phyloP scores from a whole-genome alignment of 2,329 filamentous ascomycete species.

The Colletotrichum nymphaeae region DNA sequence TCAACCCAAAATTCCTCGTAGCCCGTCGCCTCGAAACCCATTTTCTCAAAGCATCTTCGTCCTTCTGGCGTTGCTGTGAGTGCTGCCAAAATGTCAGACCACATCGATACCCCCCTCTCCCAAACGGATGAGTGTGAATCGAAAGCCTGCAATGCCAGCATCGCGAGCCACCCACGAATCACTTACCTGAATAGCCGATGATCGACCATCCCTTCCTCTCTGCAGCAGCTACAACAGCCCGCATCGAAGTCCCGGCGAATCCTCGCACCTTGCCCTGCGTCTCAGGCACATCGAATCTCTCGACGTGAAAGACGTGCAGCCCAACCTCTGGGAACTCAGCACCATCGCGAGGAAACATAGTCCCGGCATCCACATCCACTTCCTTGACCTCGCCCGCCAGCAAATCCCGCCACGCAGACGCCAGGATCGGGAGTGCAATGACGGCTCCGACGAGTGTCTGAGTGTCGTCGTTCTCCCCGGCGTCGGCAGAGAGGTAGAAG shows the following conservation, averaged over 20 bases:
- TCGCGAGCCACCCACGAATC: not conserved
- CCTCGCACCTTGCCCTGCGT: conserved; percentile 17
- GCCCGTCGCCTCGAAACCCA: conserved; percentile 43
- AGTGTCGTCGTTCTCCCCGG: not conserved
- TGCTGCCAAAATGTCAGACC: conserved; percentile 37
- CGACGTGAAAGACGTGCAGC: conserved; percentile 50
- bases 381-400: conserved; percentile 45
- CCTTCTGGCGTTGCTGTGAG: conserved; percentile 45
- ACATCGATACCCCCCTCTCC: not conserved
- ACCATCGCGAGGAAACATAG: conserved; percentile 39
- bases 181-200: conserved; percentile 43
- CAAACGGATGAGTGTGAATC: not conserved
- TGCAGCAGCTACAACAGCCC: conserved; percentile 11
- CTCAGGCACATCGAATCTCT: conserved; percentile 39
- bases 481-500: conserved; percentile 34
- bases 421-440: conserved; percentile 44
- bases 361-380: conserved; percentile 40
- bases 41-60: conserved; percentile 40
- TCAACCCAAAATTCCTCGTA: conserved; percentile 43
- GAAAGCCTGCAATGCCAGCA: not conserved
- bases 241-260: conserved; percentile 36
- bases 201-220: conserved; percentile 39
- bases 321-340: conserved; percentile 38
- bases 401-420: conserved; percentile 42
- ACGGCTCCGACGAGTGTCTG: conserved; percentile 40